Conservation (phyloP, 306 rosid species). For the Abrus pulchellus region DNA sequence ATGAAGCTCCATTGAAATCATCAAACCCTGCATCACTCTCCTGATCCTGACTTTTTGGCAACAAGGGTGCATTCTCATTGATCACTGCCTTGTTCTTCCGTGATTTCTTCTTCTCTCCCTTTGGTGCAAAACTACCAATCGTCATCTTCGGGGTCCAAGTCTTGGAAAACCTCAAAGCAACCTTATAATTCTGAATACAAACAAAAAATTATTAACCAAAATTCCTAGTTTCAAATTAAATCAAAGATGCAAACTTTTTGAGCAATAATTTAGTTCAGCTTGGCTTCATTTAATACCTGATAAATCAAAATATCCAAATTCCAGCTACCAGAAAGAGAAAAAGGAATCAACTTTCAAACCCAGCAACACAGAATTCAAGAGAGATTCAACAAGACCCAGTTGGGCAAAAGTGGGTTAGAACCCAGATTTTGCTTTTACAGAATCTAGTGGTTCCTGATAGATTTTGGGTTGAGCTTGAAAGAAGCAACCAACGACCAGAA, state of each 20-base stretch:
- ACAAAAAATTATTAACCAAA: neutral
- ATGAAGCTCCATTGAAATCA: constrained; percentile 92
- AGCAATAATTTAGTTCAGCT: constrained; percentile 22
- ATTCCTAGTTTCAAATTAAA: constrained; percentile 44
- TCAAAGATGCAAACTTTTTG: constrained; percentile 24
- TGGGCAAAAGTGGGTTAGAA: constrained; percentile 33
- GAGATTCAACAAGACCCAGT: constrained; percentile 43
- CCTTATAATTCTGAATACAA: constrained; percentile 38
- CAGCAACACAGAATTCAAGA: constrained; percentile 17
- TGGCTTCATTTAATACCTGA: constrained; percentile 40
- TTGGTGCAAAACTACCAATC: constrained; percentile 59
- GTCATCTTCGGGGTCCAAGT: constrained; percentile 62
- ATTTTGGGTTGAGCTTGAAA: neutral
- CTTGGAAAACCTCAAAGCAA: constrained; percentile 34
- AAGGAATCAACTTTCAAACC: constrained; percentile 35
- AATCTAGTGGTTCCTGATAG: constrained; percentile 33
- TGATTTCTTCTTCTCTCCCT: constrained; percentile 68
- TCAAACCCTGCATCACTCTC: constrained; percentile 69
- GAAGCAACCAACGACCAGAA: constrained; percentile 8
- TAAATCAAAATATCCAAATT: constrained; percentile 35
- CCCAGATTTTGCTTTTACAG: constrained; percentile 15
- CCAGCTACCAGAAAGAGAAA: constrained; percentile 27
- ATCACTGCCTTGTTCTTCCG: constrained; percentile 65
- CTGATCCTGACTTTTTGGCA: constrained; percentile 67
- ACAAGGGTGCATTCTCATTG: constrained; percentile 81